These are phyloP conservation scores for Gaillardinia entomophila DNA, from an alignment of 805 yeast genomes.

Conservation along the genomic window DNA sequence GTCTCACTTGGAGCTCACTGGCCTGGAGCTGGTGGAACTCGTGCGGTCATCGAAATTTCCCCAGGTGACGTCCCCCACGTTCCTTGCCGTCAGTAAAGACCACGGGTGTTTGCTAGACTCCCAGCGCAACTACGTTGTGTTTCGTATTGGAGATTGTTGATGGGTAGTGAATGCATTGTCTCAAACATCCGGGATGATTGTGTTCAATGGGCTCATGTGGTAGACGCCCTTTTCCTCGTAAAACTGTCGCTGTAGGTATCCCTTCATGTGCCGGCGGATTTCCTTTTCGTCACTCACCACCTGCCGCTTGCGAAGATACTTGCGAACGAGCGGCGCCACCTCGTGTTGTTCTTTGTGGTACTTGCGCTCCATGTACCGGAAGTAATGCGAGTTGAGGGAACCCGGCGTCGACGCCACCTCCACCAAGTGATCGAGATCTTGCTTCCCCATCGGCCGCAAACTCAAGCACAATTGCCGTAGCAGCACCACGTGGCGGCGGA, in stretches of 20 bases:
- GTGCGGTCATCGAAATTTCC: neutral
- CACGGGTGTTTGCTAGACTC: neutral
- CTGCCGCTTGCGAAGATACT: conserved; percentile 15
- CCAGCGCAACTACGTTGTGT: neutral
- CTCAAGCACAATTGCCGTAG: conserved; percentile 13
- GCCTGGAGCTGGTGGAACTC: neutral
- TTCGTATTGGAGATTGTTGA: no score
- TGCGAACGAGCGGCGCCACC: conserved; percentile 12
- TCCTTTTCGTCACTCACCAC: conserved; percentile 26
- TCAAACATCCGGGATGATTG: neutral
- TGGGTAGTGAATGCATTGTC: neutral
- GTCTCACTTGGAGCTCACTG: neutral
- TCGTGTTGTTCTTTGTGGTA: conserved; percentile 7
- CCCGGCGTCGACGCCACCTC: conserved; percentile 9
- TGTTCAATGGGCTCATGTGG: conserved; percentile 17
- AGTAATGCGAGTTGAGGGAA: conserved; percentile 18
- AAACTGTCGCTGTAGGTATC: conserved; percentile 25
- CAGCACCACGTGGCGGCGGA: conserved; percentile 17
- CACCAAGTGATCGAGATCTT: conserved; percentile 11
- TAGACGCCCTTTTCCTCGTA: conserved; percentile 12
- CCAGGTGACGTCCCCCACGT: conserved; percentile 18
- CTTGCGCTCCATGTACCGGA: conserved; percentile 20
- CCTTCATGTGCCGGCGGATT: conserved; percentile 19
- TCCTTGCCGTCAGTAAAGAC: conserved; percentile 24
- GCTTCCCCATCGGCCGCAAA: conserved; percentile 16